Percentiles rank a stretch among this genome's conserved stretches.
Conservation (phyloP, 129 eudicot species). For the Flaveria linearis region DNA sequence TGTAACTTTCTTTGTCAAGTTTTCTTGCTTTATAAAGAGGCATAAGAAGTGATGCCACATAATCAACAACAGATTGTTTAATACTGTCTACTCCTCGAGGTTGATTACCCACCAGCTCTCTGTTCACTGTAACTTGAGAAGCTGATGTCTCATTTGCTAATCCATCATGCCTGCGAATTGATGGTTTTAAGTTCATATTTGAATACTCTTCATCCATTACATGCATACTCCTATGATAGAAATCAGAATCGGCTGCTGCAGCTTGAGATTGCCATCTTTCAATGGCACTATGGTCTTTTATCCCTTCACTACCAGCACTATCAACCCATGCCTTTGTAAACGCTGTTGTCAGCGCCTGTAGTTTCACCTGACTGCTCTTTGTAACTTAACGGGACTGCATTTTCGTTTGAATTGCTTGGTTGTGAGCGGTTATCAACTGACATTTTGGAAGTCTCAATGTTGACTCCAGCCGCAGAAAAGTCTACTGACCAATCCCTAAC, state of each 20-base stretch:
- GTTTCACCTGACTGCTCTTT: slow-evolving; percentile 89
- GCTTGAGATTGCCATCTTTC: slow-evolving; percentile 98
- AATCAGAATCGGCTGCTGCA: slow-evolving; percentile 86
- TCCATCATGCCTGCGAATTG: slow-evolving; percentile 40
- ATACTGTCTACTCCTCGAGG: slow-evolving; percentile 74
- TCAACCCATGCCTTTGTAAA: slow-evolving; percentile 99
- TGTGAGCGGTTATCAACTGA: slow-evolving; percentile 73
- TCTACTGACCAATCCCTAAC: slow-evolving; percentile 99
- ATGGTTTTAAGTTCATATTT: slow-evolving; percentile 45
- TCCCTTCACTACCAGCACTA: slow-evolving; percentile 77
- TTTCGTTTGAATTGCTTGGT: slow-evolving; percentile 72
- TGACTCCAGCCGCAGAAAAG: slow-evolving; percentile 78
- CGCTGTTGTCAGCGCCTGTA: slow-evolving; percentile 72
- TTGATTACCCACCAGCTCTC: slow-evolving; percentile 58
- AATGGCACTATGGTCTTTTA: slow-evolving; percentile 86
- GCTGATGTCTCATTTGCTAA: slow-evolving; percentile 70
- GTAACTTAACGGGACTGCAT: slow-evolving; percentile 52
- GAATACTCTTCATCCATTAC: slow-evolving; percentile 87
- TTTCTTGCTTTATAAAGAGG: slow-evolving; percentile 93
- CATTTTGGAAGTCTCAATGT: slow-evolving; percentile 61
- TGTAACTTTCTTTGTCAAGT: slow-evolving; percentile 85
- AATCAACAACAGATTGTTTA: slow-evolving; percentile 89
- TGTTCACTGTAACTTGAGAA: slow-evolving; percentile 77
- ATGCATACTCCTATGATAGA: slow-evolving; percentile 50
- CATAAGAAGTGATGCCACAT: slow-evolving; percentile 91